Base-by-base conservation (phyloP, 768 basidiomycete genomes). In the Neoboletus subvelutipes region DNA sequence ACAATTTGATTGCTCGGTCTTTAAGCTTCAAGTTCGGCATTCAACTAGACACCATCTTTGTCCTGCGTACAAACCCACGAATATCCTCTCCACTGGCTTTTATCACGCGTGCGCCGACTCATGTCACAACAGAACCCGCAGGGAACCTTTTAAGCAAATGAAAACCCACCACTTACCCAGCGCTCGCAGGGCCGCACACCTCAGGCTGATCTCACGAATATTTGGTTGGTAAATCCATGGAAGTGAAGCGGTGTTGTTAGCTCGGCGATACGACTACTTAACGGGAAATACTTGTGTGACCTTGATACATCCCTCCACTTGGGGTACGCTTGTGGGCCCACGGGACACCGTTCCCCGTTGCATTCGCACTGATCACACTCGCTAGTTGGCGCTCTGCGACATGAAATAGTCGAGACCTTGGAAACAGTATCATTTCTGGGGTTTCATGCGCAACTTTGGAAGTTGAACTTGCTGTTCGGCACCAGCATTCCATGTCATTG, bases 211-310 rank as follows among this genome's bases (percentile, higher is more conserved):
- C 65, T 45, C 65, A 69, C 62, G 66, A 36, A 41, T 51, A 33
- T 49, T 50, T 28, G 46, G 58, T 60, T 43, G 46, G 67, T 54
- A 64, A 61, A 67, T 61, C 58, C 56, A 58, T 56, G 58, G 47
- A 43, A 49, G 54, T 50, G 56, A 45, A 58, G 36, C 20, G 41
- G 54, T 52, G 64, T 45, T 22, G 56, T 55, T 62, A 69, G 31
- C 10, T 54, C 65, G 67, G 67, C 49, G 58, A 63, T 72, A 64
- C 8, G 26, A 53, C 29, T 29, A 54, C 52, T 29, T 51, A 51
- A 59, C 4, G 28, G 54, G 58, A 50, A 60, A 43, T 18, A 3
- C 4, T 50, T 31, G 54, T 54, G 49, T 54, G 48, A 46, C 28
- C 41, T 24, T 37, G 7, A 42, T 48, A 46, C 9, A 18, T 34